A percentile compares a stretch with the other conserved stretches of the same genome.
These are phyloP conservation scores for Hypsizygus marmoreus DNA, from an alignment of 768 basidiomycete species.

Conservation along the genomic window DNA sequence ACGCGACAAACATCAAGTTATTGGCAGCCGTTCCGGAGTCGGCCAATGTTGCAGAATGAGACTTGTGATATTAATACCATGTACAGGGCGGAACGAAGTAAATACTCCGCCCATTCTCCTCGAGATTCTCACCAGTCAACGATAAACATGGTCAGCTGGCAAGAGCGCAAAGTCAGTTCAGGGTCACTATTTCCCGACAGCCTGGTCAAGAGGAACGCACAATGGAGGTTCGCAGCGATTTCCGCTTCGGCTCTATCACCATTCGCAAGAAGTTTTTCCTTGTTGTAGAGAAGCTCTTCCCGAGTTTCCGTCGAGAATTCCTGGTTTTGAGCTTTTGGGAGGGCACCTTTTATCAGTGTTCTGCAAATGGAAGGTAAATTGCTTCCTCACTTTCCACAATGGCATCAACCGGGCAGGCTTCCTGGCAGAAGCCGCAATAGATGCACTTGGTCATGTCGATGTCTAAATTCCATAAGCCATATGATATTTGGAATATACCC, in stretches of 20 bases:
- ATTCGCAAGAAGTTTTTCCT: conserved; percentile 96
- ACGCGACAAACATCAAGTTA: conserved; percentile 10
- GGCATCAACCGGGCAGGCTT: conserved; percentile 98
- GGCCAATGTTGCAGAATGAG: conserved; percentile 2
- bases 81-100: conserved; percentile 19
- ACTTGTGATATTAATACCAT: conserved; percentile 16
- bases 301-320: conserved; percentile 98
- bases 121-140: conserved; percentile 41
- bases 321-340: conserved; percentile 85
- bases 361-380: background rate
- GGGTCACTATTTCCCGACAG: conserved; percentile 20
- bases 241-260: conserved; percentile 97
- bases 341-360: conserved; percentile 2
- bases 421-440: conserved; percentile 99
- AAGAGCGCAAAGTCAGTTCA: conserved; percentile 22
- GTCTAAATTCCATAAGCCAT: conserved; percentile 52
- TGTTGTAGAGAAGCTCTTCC: conserved; percentile 98
- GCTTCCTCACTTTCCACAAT: conserved; percentile 90
- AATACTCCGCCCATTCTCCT: conserved; percentile 17
- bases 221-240: conserved; percentile 90
- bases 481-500: no score
- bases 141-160: conserved; percentile 87
- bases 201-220: conserved; percentile 40
- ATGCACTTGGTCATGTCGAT: conserved; percentile 99
- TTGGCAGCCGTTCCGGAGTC: background rate